Evolutionary conservation across 257 asterid species (phyloP).

Genomic region (Solanum virginianum): DNA sequence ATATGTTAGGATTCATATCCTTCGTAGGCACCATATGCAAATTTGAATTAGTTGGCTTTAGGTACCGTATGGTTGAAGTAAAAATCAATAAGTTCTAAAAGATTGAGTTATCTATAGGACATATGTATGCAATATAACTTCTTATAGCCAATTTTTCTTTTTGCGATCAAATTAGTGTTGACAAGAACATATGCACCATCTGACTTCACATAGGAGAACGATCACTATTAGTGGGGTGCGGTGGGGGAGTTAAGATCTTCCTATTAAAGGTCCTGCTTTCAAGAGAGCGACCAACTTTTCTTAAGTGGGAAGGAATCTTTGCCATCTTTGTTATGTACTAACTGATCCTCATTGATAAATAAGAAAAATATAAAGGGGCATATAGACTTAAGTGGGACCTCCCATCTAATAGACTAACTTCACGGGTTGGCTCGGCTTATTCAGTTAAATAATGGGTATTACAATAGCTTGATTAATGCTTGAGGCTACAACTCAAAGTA

Average conservation of each 20-base stretch:
- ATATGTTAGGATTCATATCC: background rate
- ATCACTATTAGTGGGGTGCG: background rate
- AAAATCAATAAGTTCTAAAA: no score
- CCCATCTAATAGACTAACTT: background rate
- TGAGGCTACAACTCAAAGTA: background rate
- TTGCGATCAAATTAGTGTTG: background rate
- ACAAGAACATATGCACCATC: background rate
- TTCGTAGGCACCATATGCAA: accelerated
- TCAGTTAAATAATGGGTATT: background rate
- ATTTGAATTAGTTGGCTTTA: background rate
- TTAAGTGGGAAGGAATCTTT: background rate
- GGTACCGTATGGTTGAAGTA: background rate
- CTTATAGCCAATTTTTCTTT: no score
- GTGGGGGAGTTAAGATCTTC: background rate
- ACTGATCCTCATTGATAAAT: background rate
- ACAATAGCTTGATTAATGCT: background rate
- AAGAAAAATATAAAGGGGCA: background rate
- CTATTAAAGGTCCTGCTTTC: background rate
- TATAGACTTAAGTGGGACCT: background rate
- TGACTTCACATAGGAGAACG: background rate
- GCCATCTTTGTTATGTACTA: background rate
- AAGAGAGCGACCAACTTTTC: background rate
- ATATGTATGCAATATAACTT: no score
- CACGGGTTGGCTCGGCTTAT: background rate
- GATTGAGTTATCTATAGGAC: background rate